Evolutionary conservation across 2,329 filamentous ascomycete species (phyloP).

Genomic region (Calonectria leucothoes): DNA sequence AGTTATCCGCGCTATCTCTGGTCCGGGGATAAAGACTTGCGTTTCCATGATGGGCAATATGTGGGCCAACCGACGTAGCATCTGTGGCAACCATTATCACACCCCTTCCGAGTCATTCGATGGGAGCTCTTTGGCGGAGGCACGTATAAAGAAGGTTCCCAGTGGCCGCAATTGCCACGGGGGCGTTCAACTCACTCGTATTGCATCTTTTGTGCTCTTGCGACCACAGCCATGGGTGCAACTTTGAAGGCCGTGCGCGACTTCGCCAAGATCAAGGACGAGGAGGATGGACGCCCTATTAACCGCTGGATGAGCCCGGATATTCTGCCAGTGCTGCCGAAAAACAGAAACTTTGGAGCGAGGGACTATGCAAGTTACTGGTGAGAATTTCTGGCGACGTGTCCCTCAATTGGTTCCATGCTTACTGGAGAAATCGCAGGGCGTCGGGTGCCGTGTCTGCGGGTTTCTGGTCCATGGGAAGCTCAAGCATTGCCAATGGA

Average conservation of each 20-base stretch:
- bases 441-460: neutral
- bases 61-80: neutral
- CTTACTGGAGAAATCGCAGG: neutral
- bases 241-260: neutral
- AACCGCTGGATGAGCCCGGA: conserved; percentile 4
- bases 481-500: neutral
- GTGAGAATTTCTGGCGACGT: neutral
- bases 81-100: neutral
- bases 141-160: neutral
- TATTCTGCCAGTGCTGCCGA: neutral
- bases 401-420: too few relatives aligned
- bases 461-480: neutral
- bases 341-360: neutral
- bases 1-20: neutral
- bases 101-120: neutral
- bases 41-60: neutral
- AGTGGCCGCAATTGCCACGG: neutral
- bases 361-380: conserved; percentile 1
- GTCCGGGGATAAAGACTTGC: neutral
- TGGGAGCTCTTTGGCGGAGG: neutral
- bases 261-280: neutral
- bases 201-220: neutral
- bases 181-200: neutral
- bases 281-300: neutral
- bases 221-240: neutral